Evolutionary conservation across 148 eudicot species (phyloP).

Genomic region (Vaccinium myrtillus): DNA sequence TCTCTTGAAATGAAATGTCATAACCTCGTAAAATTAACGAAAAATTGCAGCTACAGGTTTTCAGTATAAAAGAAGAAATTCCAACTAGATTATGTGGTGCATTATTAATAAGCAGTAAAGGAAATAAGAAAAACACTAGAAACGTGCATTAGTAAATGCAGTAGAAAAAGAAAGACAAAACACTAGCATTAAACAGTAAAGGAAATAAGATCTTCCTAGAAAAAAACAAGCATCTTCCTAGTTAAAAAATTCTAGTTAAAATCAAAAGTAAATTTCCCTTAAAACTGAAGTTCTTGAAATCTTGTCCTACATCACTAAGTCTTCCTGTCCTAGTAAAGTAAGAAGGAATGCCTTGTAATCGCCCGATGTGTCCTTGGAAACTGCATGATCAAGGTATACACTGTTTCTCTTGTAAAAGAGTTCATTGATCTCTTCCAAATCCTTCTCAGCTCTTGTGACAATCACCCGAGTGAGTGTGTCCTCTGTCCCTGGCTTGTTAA

Average conservation of each 20-base stretch:
- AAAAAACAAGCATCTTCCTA: no score
- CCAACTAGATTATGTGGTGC: neutral
- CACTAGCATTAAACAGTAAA: no score
- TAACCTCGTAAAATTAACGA: neutral
- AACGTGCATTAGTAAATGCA: no score
- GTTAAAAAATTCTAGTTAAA: no score
- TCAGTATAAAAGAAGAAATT: neutral
- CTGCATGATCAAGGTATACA: conserved; percentile 34
- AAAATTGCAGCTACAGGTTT: neutral
- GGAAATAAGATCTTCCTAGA: neutral
- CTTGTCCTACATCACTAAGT: conserved; percentile 11
- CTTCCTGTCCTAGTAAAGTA: conserved; percentile 58
- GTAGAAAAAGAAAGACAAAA: no score
- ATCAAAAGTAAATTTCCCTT: neutral
- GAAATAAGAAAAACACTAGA: neutral
- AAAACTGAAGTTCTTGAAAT: neutral
- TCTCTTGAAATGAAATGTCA: neutral
- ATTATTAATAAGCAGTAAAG: neutral
- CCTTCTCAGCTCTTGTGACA: conserved; percentile 29
- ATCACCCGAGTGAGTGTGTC: conserved; percentile 54
- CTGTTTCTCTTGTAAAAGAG: conserved; percentile 52
- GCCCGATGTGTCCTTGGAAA: conserved; percentile 65
- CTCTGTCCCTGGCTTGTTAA: conserved; percentile 57
- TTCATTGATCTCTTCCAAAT: conserved; percentile 25
- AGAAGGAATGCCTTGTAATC: conserved; percentile 77